Conservation (phyloP, 345 rosid genomes). For the Barbarea vulgaris region DNA sequence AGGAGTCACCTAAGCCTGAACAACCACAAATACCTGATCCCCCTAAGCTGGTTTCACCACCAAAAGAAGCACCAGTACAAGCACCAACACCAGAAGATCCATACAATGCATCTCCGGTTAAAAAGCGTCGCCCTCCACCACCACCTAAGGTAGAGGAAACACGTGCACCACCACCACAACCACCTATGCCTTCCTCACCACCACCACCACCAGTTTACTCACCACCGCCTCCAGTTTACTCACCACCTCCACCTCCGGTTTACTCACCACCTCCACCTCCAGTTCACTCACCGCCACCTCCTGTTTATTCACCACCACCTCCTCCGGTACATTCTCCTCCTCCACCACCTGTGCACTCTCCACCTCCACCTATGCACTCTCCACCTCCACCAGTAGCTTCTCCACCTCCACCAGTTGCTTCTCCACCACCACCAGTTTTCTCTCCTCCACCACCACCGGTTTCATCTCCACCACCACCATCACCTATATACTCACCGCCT, state of each 20-base stretch:
- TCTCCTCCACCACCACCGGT: conserved; percentile 25
- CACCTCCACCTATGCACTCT: not conserved
- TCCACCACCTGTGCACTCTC: not conserved
- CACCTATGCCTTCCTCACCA: conserved; percentile 27
- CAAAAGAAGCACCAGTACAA: conserved; percentile 6
- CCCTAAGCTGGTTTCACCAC: conserved; percentile 28
- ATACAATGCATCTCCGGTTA: conserved; percentile 31
- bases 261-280: conserved; percentile 24
- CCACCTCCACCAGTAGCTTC: conserved; percentile 13
- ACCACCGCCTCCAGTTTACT: conserved; percentile 14
- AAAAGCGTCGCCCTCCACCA: conserved; percentile 34
- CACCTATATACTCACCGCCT: conserved; percentile 24
- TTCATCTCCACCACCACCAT: conserved; percentile 23
- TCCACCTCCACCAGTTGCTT: conserved; percentile 34
- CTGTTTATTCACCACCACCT: conserved; percentile 22
- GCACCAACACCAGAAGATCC: conserved; percentile 6
- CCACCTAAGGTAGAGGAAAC: conserved; percentile 25
- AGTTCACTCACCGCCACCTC: conserved; percentile 18
- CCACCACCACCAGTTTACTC: conserved; percentile 10
- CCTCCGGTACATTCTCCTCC: conserved; percentile 10
- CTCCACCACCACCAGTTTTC: conserved; percentile 8
- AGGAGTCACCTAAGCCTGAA: conserved; percentile 18
- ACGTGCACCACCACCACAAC: conserved; percentile 28
- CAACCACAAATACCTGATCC: conserved; percentile 22
- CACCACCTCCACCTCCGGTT: conserved; percentile 12